Evolutionary conservation across 495 filamentous ascomycete species (phyloP).

Genomic region (Aspergillus mulundensis): DNA sequence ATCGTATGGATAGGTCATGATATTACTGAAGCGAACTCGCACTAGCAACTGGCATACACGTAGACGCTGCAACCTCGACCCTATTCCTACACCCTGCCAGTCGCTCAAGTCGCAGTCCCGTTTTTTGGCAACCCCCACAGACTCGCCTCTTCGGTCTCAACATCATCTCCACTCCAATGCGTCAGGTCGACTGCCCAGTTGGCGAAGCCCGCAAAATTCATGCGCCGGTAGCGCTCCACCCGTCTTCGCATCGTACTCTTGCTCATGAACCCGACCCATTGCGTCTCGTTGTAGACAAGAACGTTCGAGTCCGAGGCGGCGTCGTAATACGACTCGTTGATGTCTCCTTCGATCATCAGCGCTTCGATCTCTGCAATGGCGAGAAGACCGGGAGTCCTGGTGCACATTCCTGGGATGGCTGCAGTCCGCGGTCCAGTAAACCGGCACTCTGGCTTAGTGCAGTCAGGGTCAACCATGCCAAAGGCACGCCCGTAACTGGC

Average conservation of each 20-base stretch:
- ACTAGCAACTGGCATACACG: not conserved
- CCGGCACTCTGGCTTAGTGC: conserved; percentile 5
- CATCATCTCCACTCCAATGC: conserved; percentile 2
- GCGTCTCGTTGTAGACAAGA: conserved; percentile 37
- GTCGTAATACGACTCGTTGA: conserved; percentile 8
- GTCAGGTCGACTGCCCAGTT: conserved; percentile 43
- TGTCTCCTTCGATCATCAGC: not conserved
- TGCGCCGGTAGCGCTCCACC: conserved; percentile 17
- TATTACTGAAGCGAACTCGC: not conserved
- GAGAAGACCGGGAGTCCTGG: conserved; percentile 22
- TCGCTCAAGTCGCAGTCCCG: not conserved
- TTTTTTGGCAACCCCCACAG: not conserved
- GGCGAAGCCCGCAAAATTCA: conserved; percentile 30
- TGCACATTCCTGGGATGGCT: conserved; percentile 9
- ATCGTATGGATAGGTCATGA: not conserved
- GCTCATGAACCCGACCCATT: conserved; percentile 44
- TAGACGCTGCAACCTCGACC: not conserved
- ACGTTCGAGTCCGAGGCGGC: conserved; percentile 29
- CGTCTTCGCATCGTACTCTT: conserved; percentile 20
- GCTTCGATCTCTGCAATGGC: conserved; percentile 19
- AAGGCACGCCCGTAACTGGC: conserved; percentile 27
- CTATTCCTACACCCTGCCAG: not conserved
- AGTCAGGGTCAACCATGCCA: conserved; percentile 15
- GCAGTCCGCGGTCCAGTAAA: conserved; percentile 2
- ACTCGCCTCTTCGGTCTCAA: not conserved